Evolutionary conservation across 495 filamentous ascomycete genomes (phyloP), one percentile per base, ranked within the genome.

Genomic region (Trichocladium uniseriatum): DNA sequence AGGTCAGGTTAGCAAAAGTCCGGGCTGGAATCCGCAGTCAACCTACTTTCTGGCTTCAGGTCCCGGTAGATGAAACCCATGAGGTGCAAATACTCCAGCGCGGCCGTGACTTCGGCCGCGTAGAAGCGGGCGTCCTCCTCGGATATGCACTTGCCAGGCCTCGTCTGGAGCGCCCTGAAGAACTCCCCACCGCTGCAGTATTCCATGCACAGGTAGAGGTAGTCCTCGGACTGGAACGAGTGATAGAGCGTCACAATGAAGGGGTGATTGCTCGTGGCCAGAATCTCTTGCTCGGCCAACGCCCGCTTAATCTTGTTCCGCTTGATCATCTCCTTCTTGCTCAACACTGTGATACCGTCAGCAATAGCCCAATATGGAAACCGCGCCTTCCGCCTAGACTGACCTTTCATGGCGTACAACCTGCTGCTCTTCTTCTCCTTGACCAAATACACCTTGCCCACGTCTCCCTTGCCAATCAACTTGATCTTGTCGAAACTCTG

Each of bases 281-380:
- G 70, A 60, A 98, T 98, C 62, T 98, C 92, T 67, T 98, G 92
- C 67, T 98, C 92, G 21, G 92, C 92, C 63, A 98, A 72, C 39
- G 92, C 92, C 56, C 92, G 82, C 75, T 98, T 98, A 75, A 98
- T 98, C 78, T 98, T 98, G 70, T 98, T 98, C 28, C 92, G 83
- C 74, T 98, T 98, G 72, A 98, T 98, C 92, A 98, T 98, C 72
- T 98, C 92, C 75, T 96, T 95, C 71, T 98, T 98, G 76, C 89
- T 97, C 70, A 98, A 58, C 9, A 98, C 92, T 98, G 62, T 20
- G 18, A 15, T 13, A 19, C 22, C 6, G 19, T 45, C 35, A 36
- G 27, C 32, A 27, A 44, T n/a, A n/a, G n/a, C n/a, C n/a, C n/a
- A n/a, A n/a, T n/a, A n/a, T n/a, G n/a, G n/a, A n/a, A n/a, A n/a